Evolutionary conservation across 371 early-diverging fungal species (phyloP), one percentile per base, ranked within the genome.

Genomic region (Syncephalastrum racemosum): DNA sequence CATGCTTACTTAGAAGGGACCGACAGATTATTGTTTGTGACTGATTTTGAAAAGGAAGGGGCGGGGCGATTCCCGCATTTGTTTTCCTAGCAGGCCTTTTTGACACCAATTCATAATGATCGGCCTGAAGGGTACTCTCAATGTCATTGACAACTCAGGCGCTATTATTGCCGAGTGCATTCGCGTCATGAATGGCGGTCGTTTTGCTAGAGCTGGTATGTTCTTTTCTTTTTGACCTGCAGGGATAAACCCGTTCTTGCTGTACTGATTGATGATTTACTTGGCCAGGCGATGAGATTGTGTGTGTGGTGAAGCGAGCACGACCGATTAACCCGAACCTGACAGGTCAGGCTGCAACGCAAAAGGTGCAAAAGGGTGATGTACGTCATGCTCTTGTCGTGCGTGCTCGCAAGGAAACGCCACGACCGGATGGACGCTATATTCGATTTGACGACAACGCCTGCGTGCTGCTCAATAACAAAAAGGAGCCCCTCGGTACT

Each of bases 371-470:
- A 75, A 95, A 93, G 80, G 99, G 99, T 16, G 97, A 98, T 68
- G 98, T 98, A 39, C 81, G 88, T 41, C 84, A 94, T 54, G 99
- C 95, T 0, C 76, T 98, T 12, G 90, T 98, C 44, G 97, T 97
- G 40, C 87, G 99, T 46, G 90, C 94, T 16, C 86, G 88, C 64
- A 96, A 95, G 79, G 95, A 93, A 69, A 89, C 90, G 63, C 69
- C 87, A 41, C 86, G 99, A 45, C 89, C 90, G 25, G 97, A 98
- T 60, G 99, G 99, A 50, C 88, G 93, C 45, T 92, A 90, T 50
- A 87, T 97, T 52, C 83, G 88, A 27, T 98, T 98, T 61, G 99
- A 97, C 63, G 99, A 98, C 68, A 98, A 98, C 67, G 99, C 99
- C 31, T 92, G 91, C 59, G 93, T 98, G 58, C 87, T 98, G 69